Evolutionary conservation across 2,329 filamentous ascomycete genomes (phyloP).

Genomic region (Botrytis sinoallii): DNA sequence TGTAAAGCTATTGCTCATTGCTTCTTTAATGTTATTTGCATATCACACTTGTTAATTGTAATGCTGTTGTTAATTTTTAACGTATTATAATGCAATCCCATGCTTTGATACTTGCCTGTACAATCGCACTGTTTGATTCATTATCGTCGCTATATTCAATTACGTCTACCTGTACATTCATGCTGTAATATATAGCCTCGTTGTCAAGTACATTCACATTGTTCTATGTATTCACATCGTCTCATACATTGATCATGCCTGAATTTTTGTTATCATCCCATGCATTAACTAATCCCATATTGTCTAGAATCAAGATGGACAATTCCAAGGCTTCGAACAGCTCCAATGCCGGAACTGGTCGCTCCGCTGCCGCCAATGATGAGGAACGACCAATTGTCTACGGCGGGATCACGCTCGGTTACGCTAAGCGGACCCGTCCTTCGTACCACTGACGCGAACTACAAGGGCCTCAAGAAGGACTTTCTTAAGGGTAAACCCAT

Average conservation of each 20-base stretch:
- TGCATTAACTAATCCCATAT: background rate
- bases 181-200: background rate
- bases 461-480: fast-evolving
- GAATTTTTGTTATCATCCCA: too few relatives aligned
- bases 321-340: background rate
- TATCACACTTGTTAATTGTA: background rate
- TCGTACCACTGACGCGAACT: background rate
- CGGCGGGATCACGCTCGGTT: background rate
- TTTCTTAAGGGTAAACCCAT: fast-evolving
- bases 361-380: background rate
- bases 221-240: background rate
- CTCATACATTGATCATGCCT: background rate
- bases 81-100: background rate
- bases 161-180: background rate
- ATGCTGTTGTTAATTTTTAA: background rate
- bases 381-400: background rate
- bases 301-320: background rate
- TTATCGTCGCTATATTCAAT: background rate
- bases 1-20: background rate
- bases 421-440: background rate
- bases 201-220: background rate
- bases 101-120: background rate
- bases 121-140: background rate
- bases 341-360: background rate
- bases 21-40: background rate